These are phyloP conservation scores for Purpureocillium lavendulum DNA, from an alignment of 2,329 filamentous ascomycete species.

Conservation along the genomic window DNA sequence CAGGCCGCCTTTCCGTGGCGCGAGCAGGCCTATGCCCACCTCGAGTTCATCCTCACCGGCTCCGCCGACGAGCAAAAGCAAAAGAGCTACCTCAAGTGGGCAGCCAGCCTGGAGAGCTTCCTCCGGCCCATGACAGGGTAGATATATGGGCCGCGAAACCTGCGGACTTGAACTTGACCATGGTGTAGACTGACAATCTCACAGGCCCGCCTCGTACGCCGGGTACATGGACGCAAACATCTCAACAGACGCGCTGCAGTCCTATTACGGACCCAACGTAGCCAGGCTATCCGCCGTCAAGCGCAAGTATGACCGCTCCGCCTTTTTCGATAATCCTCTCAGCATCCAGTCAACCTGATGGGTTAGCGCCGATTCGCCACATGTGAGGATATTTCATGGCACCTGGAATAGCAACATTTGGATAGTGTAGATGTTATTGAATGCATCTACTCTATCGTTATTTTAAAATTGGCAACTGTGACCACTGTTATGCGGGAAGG, in stretches of 20 bases:
- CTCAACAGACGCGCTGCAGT: slow-evolving; percentile 5
- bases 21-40: slow-evolving; percentile 7
- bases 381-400: no score
- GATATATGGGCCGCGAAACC: slow-evolving; percentile 1
- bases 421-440: no score
- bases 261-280: slow-evolving; percentile 9
- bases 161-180: background rate
- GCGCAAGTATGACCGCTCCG: slow-evolving; percentile 6
- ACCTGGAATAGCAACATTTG: no score
- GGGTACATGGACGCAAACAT: slow-evolving; percentile 9
- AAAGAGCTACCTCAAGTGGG: slow-evolving; percentile 3
- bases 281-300: slow-evolving; percentile 5
- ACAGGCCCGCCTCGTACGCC: slow-evolving; percentile 7
- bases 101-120: slow-evolving; percentile 1
- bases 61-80: slow-evolving; percentile 6
- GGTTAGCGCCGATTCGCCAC: no score
- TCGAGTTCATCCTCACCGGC: slow-evolving; percentile 8
- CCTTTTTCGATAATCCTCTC: slow-evolving; percentile 7
- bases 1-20: slow-evolving; percentile 9
- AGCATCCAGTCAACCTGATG: background rate
- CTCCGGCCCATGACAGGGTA: slow-evolving; percentile 5
- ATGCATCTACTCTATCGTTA: no score
- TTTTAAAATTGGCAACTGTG: no score
- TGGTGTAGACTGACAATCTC: background rate
- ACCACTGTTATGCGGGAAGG: no score